A percentile compares a stretch with the other conserved stretches of the same genome.
These are phyloP conservation scores for Apiospora arundinis DNA, from an alignment of 2,329 filamentous ascomycete species.

Conservation along the genomic window DNA sequence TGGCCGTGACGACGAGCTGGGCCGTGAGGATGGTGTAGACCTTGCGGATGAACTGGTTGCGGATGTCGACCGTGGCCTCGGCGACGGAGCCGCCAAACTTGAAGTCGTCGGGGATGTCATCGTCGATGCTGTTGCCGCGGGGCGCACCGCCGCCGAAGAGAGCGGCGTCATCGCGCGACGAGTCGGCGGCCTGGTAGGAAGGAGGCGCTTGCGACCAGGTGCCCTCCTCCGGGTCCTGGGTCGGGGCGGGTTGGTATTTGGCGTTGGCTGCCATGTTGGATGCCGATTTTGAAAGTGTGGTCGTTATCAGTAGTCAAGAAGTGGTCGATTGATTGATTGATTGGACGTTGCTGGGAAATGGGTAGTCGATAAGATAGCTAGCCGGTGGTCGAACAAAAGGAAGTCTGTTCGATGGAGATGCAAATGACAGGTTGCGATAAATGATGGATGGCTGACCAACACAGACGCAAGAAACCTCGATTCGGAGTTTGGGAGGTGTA, in stretches of 20 bases:
- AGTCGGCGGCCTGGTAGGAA: slow-evolving; percentile 65
- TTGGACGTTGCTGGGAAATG: background rate
- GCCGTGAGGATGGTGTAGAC: slow-evolving; percentile 98
- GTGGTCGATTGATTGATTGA: background rate
- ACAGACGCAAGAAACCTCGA: background rate
- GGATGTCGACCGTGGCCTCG: slow-evolving; percentile 92
- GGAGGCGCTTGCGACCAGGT: slow-evolving; percentile 75
- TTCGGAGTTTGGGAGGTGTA: background rate
- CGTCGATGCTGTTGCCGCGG: slow-evolving; percentile 77
- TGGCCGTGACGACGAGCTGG: slow-evolving; percentile 85
- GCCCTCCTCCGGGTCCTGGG: slow-evolving; percentile 83
- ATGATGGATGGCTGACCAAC: background rate
- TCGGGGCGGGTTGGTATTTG: slow-evolving; percentile 83
- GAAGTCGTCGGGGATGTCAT: slow-evolving; percentile 96
- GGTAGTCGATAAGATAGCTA: background rate
- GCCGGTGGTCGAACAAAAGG: background rate
- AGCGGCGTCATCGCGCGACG: slow-evolving; percentile 53
- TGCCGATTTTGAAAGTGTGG: background rate
- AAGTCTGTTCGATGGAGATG: background rate
- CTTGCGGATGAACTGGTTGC: slow-evolving; percentile 96
- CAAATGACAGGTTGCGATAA: background rate
- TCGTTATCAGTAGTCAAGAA: slow-evolving; percentile 5
- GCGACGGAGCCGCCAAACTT: slow-evolving; percentile 96
- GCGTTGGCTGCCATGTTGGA: slow-evolving; percentile 73
- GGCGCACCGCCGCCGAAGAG: slow-evolving; percentile 71